Evolutionary conservation across 148 eudicot genomes (phyloP).

Genomic region (Cornus controversa): DNA sequence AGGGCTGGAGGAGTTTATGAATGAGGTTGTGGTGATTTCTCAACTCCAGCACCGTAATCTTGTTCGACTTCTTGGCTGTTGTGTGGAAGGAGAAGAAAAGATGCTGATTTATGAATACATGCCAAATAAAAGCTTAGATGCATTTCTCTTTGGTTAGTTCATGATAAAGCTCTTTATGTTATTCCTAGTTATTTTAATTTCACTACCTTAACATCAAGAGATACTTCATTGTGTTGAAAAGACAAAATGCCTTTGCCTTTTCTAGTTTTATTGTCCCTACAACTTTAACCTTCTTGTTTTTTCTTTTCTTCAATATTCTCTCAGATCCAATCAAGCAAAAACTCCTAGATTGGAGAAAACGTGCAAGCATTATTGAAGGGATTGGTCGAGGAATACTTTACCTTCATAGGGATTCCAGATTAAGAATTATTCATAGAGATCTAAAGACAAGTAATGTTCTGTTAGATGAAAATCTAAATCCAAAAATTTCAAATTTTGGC

Average conservation of each 20-base stretch:
- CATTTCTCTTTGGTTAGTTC: neutral
- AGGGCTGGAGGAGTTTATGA: no score
- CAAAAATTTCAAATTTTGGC: conserved; percentile 59
- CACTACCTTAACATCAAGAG: no score
- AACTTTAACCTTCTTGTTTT: neutral
- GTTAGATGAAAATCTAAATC: conserved; percentile 42
- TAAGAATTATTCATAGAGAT: conserved; percentile 52
- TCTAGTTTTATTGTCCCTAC: neutral
- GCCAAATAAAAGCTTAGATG: neutral
- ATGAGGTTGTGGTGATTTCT: no score
- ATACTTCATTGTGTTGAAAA: no score
- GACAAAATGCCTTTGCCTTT: no score
- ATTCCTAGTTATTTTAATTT: no score
- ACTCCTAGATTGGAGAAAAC: conserved; percentile 25
- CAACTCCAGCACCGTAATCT: no score
- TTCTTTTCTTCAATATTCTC: no score
- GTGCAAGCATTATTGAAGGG: conserved; percentile 35
- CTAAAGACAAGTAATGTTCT: conserved; percentile 49
- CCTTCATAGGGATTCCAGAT: conserved; percentile 57
- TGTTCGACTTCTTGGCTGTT: no score
- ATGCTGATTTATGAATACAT: neutral
- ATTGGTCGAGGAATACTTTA: conserved; percentile 56
- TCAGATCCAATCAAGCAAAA: neutral
- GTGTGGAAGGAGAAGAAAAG: neutral
- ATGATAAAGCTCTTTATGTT: no score